phyloP scores from a whole-genome alignment of 306 rosid species.

The Calophaca sinica region DNA sequence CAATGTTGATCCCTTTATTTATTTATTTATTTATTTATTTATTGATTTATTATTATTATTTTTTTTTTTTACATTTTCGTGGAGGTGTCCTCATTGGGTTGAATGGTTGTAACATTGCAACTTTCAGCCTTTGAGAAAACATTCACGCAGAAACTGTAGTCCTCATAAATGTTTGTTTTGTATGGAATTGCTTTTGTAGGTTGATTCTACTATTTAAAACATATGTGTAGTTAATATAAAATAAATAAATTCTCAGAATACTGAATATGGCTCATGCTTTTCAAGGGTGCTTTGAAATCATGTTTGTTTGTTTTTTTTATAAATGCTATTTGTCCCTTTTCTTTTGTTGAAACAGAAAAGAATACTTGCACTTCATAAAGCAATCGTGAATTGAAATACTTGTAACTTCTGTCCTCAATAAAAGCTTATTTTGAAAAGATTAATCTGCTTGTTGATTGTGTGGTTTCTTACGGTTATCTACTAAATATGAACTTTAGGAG shows the following conservation, averaged over 20 bases:
- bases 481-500: conserved; percentile 63
- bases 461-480: conserved; percentile 29
- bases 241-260: conserved; percentile 7
- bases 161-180: conserved; percentile 1
- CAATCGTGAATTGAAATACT: conserved; percentile 22
- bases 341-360: conserved; percentile 4
- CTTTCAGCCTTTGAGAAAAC: conserved; percentile 35
- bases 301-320: neutral
- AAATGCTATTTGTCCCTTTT: neutral
- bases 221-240: neutral
- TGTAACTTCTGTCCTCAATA: conserved; percentile 26
- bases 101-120: neutral
- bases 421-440: conserved; percentile 30
- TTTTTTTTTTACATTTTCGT: neutral
- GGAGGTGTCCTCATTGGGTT: conserved; percentile 19
- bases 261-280: conserved; percentile 1
- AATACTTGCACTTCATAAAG: neutral
- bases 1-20: neutral
- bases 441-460: conserved; percentile 29
- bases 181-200: conserved; percentile 25
- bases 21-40: neutral
- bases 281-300: neutral
- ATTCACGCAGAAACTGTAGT: conserved; percentile 7
- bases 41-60: too few species aligned
- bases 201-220: neutral